Conservation (phyloP, 2,329 filamentous ascomycete genomes). For the Botrytis deweyae region DNA sequence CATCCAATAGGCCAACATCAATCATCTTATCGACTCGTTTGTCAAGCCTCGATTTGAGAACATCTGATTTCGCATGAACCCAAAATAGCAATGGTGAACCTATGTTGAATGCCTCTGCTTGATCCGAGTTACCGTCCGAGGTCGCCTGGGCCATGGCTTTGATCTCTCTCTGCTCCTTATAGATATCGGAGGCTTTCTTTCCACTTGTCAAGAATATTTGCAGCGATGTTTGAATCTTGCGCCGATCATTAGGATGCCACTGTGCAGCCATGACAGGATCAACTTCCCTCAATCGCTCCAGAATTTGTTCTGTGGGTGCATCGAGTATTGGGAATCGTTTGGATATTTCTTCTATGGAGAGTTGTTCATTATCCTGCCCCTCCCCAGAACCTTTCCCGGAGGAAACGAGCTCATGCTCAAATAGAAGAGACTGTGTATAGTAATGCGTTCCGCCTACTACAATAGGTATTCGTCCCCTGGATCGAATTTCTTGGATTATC, state of each 20-base stretch:
- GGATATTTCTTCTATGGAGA: slow-evolving; percentile 40
- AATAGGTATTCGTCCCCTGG: slow-evolving; percentile 78
- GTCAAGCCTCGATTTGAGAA: slow-evolving; percentile 70
- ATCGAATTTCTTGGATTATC: slow-evolving; percentile 74
- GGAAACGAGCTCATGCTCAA: slow-evolving; percentile 66
- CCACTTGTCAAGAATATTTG: slow-evolving; percentile 88
- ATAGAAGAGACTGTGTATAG: slow-evolving; percentile 86
- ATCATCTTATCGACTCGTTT: slow-evolving; percentile 83
- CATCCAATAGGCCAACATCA: slow-evolving; percentile 59
- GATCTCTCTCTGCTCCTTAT: slow-evolving; percentile 67
- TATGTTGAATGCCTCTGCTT: not conserved
- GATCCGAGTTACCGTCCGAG: slow-evolving; percentile 1
- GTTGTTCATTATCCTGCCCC: slow-evolving; percentile 33
- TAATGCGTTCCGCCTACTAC: slow-evolving; percentile 95
- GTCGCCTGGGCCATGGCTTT: slow-evolving; percentile 40
- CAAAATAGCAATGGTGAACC: slow-evolving; percentile 65
- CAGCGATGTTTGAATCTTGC: slow-evolving; percentile 86
- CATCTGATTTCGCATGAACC: slow-evolving; percentile 73
- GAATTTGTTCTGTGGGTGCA: slow-evolving; percentile 67
- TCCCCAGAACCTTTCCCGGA: slow-evolving; percentile 34
- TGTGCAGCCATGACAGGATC: slow-evolving; percentile 86
- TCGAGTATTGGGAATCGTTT: slow-evolving; percentile 68
- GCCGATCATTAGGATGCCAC: slow-evolving; percentile 91
- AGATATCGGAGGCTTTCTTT: slow-evolving; percentile 78
- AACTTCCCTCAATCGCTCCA: slow-evolving; percentile 71